Conservation (phyloP, 208 protist genomes). For the Crithidia sp. region DNA sequence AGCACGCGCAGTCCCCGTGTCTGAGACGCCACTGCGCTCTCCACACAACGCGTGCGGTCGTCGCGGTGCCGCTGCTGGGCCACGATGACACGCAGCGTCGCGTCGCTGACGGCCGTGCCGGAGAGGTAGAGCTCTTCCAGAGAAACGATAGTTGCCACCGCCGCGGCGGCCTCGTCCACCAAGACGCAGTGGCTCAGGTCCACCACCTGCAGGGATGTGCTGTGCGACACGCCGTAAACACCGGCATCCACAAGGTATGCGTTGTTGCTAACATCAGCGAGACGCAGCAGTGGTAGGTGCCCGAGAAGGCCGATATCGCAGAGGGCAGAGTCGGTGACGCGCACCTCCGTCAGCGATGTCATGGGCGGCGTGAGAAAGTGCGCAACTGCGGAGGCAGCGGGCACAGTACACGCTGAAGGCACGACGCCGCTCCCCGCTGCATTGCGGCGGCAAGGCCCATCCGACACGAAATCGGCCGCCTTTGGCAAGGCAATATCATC, state of each 20-base stretch:
- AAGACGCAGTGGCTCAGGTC: conserved; percentile 10
- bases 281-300: conserved; percentile 7
- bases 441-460: too few relatives aligned
- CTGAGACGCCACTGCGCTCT: not conserved
- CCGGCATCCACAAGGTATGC: conserved; percentile 5
- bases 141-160: not conserved
- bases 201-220: conserved; percentile 11
- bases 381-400: not conserved
- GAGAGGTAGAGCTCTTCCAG: conserved; percentile 28
- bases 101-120: conserved; percentile 11
- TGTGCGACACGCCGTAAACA: conserved; percentile 7
- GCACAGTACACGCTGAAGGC: not conserved
- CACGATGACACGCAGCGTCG: conserved; percentile 5
- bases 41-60: not conserved
- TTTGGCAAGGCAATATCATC: too few relatives aligned
- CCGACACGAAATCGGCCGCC: too few relatives aligned
- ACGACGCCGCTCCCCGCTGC: not conserved
- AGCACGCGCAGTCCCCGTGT: conserved; percentile 9
- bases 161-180: conserved; percentile 9
- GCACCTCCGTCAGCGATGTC: conserved; percentile 9
- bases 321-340: conserved; percentile 4
- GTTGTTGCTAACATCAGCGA: conserved; percentile 14
- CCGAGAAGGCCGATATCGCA: conserved; percentile 12
- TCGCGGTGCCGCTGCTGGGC: not conserved
- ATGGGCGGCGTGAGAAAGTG: not conserved